Percentiles rank a stretch among this genome's conserved stretches.
phyloP scores from a whole-genome alignment of 306 rosid genomes.

The Pachyrhizus erosus region DNA sequence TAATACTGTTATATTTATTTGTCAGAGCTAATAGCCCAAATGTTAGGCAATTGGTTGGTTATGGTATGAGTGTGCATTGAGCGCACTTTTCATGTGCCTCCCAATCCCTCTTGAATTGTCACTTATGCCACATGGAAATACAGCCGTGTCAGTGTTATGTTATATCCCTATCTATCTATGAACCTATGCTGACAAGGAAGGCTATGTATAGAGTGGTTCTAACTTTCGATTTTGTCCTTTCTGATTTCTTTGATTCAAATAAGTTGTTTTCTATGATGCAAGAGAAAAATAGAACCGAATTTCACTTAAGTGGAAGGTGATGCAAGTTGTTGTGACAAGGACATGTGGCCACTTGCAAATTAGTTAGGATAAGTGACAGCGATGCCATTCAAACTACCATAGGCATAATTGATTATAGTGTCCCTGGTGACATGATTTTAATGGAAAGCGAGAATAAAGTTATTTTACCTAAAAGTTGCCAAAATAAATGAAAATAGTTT shows the following conservation, averaged over 20 bases:
- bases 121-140: neutral
- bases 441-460: neutral
- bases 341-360: conserved; percentile 43
- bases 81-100: conserved; percentile 30
- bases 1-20: neutral
- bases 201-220: neutral
- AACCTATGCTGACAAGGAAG: neutral
- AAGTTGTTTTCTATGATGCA: conserved; percentile 14
- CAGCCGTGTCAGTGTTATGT: neutral
- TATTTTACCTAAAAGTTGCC: neutral
- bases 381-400: conserved; percentile 32
- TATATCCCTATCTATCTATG: neutral
- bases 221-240: conserved; percentile 1
- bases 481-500: neutral
- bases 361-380: conserved; percentile 20
- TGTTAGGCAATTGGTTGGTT: neutral
- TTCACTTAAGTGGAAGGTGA: conserved; percentile 15
- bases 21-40: conserved; percentile 1
- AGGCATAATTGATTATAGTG: neutral
- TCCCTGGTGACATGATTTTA: neutral
- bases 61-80: neutral
- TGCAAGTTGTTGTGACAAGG: conserved; percentile 42
- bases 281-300: neutral
- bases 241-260: conserved; percentile 1
- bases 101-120: neutral